These are phyloP conservation scores for Cercospora brassicicola DNA, from an alignment of 2,329 filamentous ascomycete genomes.

Conservation along the genomic window DNA sequence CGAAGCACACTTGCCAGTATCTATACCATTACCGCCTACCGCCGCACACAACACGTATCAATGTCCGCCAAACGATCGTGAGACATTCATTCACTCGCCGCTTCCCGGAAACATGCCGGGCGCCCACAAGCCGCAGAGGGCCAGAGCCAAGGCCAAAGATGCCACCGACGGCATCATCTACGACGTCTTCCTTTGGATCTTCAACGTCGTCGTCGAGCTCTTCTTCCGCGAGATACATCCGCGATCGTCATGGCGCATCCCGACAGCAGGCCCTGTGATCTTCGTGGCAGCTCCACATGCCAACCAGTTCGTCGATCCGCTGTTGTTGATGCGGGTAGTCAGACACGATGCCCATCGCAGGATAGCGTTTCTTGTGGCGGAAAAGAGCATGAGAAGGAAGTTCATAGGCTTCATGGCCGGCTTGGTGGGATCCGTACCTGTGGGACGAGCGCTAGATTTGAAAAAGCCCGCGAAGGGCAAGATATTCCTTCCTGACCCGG, in stretches of 20 bases:
- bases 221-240: slow-evolving; percentile 99
- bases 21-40: background rate
- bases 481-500: slow-evolving; percentile 85
- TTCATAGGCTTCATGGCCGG: slow-evolving; percentile 88
- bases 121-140: slow-evolving; percentile 8
- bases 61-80: slow-evolving; percentile 2
- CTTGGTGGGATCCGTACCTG: slow-evolving; percentile 85
- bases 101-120: slow-evolving; percentile 1
- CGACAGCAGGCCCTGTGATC: slow-evolving; percentile 81
- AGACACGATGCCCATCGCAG: slow-evolving; percentile 83
- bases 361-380: slow-evolving; percentile 88
- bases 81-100: slow-evolving; percentile 1
- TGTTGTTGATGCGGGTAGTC: slow-evolving; percentile 88
- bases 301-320: slow-evolving; percentile 95
- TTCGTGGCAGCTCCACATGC: slow-evolving; percentile 97
- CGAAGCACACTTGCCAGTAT: background rate
- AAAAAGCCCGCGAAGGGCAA: slow-evolving; percentile 76
- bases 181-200: slow-evolving; percentile 73
- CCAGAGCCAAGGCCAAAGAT: slow-evolving; percentile 28
- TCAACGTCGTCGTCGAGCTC: slow-evolving; percentile 83
- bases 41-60: background rate
- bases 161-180: slow-evolving; percentile 49
- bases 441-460: slow-evolving; percentile 85
- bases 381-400: slow-evolving; percentile 85
- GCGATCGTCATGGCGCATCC: slow-evolving; percentile 91